Evolutionary conservation across 1,284 basidiomycete species (phyloP), one percentile per base, ranked within the genome.

Genomic region (Pterula multifida): DNA sequence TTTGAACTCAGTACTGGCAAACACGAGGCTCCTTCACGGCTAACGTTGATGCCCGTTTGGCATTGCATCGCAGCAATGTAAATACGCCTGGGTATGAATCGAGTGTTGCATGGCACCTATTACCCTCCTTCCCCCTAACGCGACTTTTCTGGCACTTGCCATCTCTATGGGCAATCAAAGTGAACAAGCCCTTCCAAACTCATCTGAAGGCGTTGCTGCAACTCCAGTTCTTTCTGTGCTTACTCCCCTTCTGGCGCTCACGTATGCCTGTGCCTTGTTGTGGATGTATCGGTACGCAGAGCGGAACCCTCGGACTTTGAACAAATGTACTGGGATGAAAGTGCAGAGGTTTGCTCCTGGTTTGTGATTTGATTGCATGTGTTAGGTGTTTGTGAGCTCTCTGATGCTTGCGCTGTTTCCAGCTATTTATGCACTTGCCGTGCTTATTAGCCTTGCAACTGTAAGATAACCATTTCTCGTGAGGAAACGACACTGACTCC

Each of bases 351-450:
- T 72, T 54, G 72, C 71, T 2, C 75, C 77, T 51, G 58, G 77
- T 76, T 57, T 54, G 71, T 63, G 12, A 36, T n/a, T 22, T 39
- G 28, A 6, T 32, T 35, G 2, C 15, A 32, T 32, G 36, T 21
- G 28, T 26, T 22, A 46, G 46, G 39, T 22, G 26, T 47, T 45
- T 52, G 56, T 57, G 53, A 6, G 13, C 22, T 47, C 45, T 52
- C 25, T n/a, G 3, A 26, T 21, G 44, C 44, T 42, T 48, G 15
- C 19, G 19, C 55, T 35, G 49, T 24, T 21, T 17, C 23, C 35
- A 64, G 78, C 64, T 45, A 66, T 69, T 48, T 79, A 79, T 57
- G 59, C 70, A n/a, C 70, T 75, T 52, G 54, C 79, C 32, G 67
- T 78, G 3, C 60, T 73, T 32, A 61, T 53, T 44, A 71, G 75